A percentile compares a stretch with the other conserved stretches of the same genome.
phyloP scores from a whole-genome alignment of 257 asterid species.

The Scutellaria baicalensis region DNA sequence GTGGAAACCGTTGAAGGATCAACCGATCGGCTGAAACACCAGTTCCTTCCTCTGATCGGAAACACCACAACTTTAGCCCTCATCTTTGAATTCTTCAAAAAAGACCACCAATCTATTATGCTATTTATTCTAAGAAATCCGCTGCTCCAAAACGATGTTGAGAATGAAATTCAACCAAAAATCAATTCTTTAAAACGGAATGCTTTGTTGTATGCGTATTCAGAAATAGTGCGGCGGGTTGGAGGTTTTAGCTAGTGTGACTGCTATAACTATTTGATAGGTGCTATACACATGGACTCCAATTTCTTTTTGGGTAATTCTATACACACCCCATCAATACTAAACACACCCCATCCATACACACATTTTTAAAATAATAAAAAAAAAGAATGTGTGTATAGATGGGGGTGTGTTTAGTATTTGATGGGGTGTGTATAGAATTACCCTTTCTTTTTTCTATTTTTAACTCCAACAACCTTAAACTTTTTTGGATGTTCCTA shows the following conservation, averaged over 20 bases:
- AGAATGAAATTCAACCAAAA: background rate
- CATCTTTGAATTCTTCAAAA: constrained; percentile 29
- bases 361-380: no score
- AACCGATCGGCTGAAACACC: constrained; percentile 82
- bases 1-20: constrained; percentile 41
- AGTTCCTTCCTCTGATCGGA: constrained; percentile 84
- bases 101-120: background rate
- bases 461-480: no score
- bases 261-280: background rate
- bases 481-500: no score
- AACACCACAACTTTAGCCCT: constrained; percentile 78
- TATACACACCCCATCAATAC: no score
- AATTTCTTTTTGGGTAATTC: constrained; percentile 11
- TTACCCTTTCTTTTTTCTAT: no score
- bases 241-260: background rate
- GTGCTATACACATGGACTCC: constrained; percentile 23
- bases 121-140: background rate
- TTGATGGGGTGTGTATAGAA: no score
- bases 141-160: background rate
- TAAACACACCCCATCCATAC: no score
- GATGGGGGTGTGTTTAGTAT: no score
- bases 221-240: constrained; percentile 10
- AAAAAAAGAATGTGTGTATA: no score
- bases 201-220: no score
- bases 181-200: no score